Conservation (phyloP, 352 stramenopile species). For the Globisporangium orthogonon region DNA sequence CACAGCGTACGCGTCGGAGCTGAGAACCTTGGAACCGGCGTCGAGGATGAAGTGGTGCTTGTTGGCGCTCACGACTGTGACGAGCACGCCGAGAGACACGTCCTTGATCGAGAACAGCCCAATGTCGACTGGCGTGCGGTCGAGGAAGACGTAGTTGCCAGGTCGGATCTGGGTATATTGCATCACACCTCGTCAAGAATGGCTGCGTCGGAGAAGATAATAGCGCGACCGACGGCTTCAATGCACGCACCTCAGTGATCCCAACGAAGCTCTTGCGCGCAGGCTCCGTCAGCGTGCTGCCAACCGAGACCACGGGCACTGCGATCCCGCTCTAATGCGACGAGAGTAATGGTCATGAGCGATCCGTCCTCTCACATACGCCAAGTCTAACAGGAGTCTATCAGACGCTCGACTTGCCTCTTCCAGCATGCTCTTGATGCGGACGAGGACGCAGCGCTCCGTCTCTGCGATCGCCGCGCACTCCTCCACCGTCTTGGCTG, state of each 20-base stretch:
- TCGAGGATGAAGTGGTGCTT: conserved; percentile 74
- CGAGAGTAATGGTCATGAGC: background rate
- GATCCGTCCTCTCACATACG: no score
- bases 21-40: conserved; percentile 64
- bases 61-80: conserved; percentile 68
- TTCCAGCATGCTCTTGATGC: conserved; percentile 50
- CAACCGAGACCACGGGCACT: conserved; percentile 54
- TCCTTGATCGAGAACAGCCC: conserved; percentile 53
- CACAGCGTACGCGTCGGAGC: conserved; percentile 38
- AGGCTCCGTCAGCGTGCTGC: conserved; percentile 61
- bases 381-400: no score
- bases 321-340: conserved; percentile 29
- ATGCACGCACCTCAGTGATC: conserved; percentile 48
- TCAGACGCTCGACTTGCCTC: conserved; percentile 8
- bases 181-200: background rate
- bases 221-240: background rate
- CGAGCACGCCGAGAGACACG: conserved; percentile 48
- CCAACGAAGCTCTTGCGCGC: conserved; percentile 51
- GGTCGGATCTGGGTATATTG: conserved; percentile 34
- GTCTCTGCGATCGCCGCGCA: conserved; percentile 47
- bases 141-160: conserved; percentile 72
- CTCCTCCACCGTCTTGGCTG: conserved; percentile 40
- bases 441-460: conserved; percentile 56
- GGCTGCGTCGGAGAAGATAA: background rate
- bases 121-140: conserved; percentile 66